Percentiles rank a stretch among this genome's conserved stretches.
phyloP scores from a whole-genome alignment of 495 filamentous ascomycete genomes.

The Aspergillus steynii region DNA sequence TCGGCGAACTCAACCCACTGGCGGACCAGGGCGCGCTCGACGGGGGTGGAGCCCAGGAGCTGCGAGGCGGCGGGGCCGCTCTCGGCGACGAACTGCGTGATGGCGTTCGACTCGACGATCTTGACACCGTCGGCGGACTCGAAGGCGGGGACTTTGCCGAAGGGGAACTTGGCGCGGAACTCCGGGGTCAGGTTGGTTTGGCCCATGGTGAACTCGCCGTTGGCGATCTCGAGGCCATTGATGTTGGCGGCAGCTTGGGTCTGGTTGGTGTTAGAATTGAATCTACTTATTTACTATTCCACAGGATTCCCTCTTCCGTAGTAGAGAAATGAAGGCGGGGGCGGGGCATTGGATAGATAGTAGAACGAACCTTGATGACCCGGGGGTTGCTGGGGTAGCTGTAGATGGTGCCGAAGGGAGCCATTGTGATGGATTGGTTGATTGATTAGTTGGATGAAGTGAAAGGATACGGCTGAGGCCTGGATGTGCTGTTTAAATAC shows the following conservation, averaged over 20 bases:
- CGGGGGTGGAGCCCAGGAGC: conserved; percentile 48
- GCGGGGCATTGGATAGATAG: too few relatives aligned
- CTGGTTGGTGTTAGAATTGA: conserved; percentile 26
- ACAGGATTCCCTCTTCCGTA: too few relatives aligned
- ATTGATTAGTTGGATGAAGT: background rate
- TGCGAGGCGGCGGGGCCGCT: conserved; percentile 51
- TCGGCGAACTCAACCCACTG: conserved; percentile 54
- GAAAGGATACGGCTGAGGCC: too few relatives aligned
- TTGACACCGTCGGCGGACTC: conserved; percentile 52
- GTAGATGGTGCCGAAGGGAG: conserved; percentile 56
- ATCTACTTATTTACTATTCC: background rate
- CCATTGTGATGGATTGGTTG: conserved; percentile 37
- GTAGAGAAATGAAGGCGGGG: too few relatives aligned
- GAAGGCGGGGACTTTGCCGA: conserved; percentile 61
- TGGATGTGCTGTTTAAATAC: background rate
- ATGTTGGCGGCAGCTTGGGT: conserved; percentile 52
- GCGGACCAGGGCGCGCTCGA: conserved; percentile 48
- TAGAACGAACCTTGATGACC: conserved; percentile 42
- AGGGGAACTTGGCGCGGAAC: conserved; percentile 60
- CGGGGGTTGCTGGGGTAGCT: conserved; percentile 47
- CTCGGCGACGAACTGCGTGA: conserved; percentile 54
- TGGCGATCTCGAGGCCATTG: conserved; percentile 48
- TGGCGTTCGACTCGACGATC: conserved; percentile 56
- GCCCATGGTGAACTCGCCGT: conserved; percentile 43
- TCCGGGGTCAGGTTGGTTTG: conserved; percentile 51